phyloP scores from a whole-genome alignment of 768 basidiomycete species.

The Russula vinacea region DNA sequence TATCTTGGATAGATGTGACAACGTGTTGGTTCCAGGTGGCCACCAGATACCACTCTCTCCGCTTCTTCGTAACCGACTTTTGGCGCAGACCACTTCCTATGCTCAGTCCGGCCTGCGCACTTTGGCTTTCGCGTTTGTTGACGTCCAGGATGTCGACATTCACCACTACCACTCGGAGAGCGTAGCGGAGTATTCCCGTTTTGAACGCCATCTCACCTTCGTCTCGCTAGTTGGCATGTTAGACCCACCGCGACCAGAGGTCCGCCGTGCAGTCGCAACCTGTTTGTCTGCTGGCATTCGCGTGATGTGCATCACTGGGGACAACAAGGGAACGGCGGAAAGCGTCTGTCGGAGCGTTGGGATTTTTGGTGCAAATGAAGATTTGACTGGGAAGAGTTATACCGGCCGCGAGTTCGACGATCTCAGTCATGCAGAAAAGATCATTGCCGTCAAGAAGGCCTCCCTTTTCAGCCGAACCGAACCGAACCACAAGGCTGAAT shows the following conservation, averaged over 20 bases:
- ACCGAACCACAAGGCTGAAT: constrained; percentile 89
- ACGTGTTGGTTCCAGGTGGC: constrained; percentile 59
- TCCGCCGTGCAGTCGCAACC: constrained; percentile 78
- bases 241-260: constrained; percentile 96
- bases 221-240: constrained; percentile 97
- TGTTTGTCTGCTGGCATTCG: constrained; percentile 92
- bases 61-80: constrained; percentile 55
- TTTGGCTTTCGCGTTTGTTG: constrained; percentile 85
- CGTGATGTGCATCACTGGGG: constrained; percentile 96
- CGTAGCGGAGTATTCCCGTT: constrained; percentile 78
- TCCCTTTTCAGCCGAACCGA: constrained; percentile 92
- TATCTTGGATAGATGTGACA: constrained; percentile 84
- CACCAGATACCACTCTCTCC: constrained; percentile 62
- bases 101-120: constrained; percentile 83
- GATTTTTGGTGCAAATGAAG: constrained; percentile 82
- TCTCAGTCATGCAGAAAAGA: constrained; percentile 74
- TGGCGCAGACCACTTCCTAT: constrained; percentile 66
- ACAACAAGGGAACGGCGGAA: constrained; percentile 97
- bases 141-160: constrained; percentile 71
- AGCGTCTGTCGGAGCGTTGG: constrained; percentile 96
- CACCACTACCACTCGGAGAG: constrained; percentile 79
- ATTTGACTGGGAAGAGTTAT: constrained; percentile 91
- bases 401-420: constrained; percentile 90
- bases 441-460: constrained; percentile 81
- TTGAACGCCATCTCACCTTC: constrained; percentile 90